Evolutionary conservation across 176 grass and related monocot species (phyloP).

Genomic region (Bolboschoenus planiculmis): DNA sequence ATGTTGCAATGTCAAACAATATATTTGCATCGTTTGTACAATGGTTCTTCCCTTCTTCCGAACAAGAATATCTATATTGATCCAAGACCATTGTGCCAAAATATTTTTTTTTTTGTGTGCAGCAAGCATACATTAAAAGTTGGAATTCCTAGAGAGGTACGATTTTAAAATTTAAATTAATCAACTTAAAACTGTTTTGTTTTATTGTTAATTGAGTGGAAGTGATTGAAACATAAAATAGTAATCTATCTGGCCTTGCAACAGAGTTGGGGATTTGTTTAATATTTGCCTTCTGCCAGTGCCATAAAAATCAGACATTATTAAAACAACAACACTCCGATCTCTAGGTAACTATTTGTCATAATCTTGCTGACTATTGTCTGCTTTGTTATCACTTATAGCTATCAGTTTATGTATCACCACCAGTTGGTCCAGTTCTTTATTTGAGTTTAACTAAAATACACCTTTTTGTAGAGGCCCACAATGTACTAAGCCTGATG

Average conservation of each 20-base stretch:
- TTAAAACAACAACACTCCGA: neutral
- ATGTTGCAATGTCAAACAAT: too few species aligned
- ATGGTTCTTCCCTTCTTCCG: neutral
- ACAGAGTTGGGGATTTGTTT: conserved; percentile 7
- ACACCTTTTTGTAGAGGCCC: neutral
- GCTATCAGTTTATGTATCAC: neutral
- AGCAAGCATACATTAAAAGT: neutral
- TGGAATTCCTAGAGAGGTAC: neutral
- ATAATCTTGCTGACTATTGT: neutral
- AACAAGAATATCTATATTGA: neutral
- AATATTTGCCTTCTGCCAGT: neutral
- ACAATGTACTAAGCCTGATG: neutral
- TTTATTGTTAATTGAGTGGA: neutral
- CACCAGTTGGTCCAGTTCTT: neutral
- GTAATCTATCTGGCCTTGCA: neutral
- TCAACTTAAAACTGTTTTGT: neutral
- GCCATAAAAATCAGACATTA: conserved; percentile 4
- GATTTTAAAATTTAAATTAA: neutral
- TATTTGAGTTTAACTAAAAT: neutral
- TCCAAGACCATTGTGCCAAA: neutral
- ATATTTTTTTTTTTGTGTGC: neutral
- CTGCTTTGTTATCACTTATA: neutral
- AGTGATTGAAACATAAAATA: neutral
- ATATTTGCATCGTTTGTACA: neutral
- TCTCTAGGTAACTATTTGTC: conserved; percentile 19